Evolutionary conservation across 2,329 filamentous ascomycete species (phyloP).

Genomic region (Teratosphaeria destructans): DNA sequence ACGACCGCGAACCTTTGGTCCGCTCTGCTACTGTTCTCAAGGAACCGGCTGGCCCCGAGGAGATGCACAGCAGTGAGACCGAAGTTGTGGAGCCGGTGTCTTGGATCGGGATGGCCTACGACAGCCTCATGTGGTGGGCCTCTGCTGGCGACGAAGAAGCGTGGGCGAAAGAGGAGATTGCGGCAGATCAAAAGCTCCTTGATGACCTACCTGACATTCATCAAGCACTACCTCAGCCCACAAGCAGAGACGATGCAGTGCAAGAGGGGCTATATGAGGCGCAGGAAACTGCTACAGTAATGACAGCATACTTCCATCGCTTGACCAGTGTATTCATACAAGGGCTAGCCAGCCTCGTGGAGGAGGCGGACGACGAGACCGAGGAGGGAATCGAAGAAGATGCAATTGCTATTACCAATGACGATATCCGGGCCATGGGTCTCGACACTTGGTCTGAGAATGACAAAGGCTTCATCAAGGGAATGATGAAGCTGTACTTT

Average conservation of each 20-base stretch:
- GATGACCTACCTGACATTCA: slow-evolving; percentile 29
- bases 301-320: slow-evolving; percentile 74
- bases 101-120: slow-evolving; percentile 67
- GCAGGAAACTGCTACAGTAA: slow-evolving; percentile 50
- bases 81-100: slow-evolving; percentile 45
- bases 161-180: slow-evolving; percentile 44
- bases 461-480: slow-evolving; percentile 59
- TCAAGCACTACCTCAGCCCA: slow-evolving; percentile 8
- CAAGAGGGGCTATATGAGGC: slow-evolving; percentile 3
- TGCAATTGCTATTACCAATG: slow-evolving; percentile 44
- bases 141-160: slow-evolving; percentile 63
- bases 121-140: slow-evolving; percentile 84
- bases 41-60: slow-evolving; percentile 2
- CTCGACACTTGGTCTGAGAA: slow-evolving; percentile 65
- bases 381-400: slow-evolving; percentile 32
- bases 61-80: slow-evolving; percentile 9
- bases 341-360: slow-evolving; percentile 52
- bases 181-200: slow-evolving; percentile 37
- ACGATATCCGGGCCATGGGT: slow-evolving; percentile 60
- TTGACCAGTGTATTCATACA: slow-evolving; percentile 57
- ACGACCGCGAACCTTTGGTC: slow-evolving; percentile 13
- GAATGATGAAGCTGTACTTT: slow-evolving; percentile 56
- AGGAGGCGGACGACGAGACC: slow-evolving; percentile 29
- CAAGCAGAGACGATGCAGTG: slow-evolving; percentile 3
- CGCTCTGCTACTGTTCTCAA: slow-evolving; percentile 8